Evolutionary conservation across 1,139 yeast species (phyloP), one percentile per base, ranked within the genome.

Genomic region (Nakaseomyces uthaithaninus): DNA sequence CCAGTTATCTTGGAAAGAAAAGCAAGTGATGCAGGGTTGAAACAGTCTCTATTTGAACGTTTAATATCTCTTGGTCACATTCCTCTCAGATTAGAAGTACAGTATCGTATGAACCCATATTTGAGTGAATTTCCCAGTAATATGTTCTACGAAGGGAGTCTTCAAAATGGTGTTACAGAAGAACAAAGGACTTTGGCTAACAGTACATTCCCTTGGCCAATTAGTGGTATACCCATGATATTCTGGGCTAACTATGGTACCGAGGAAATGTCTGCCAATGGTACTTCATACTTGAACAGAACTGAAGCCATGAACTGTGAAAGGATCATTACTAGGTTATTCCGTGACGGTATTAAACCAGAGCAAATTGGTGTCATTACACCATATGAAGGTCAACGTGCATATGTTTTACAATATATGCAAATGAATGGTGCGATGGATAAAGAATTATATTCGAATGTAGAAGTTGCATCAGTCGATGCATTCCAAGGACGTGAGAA

Each of bases 401-500:
- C 93, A 0, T 87, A 81, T 57, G 68, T 87, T 44, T 72, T 77
- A 11, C 91, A 81, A 54, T 83, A 83, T 59, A 77, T 89, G 87
- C 73, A 75, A 50, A 63, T 79, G 67, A 79, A 80, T 53, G 83
- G 91, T 17, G 67, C 85, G 1, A 58, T 82, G 57, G 82, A 77
- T 41, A 76, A 75, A 51, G 80, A 79, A 2, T 64, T 76, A 37
- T 86, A 86, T 59, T 62, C 71, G 40, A 77, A 74, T 39, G 83
- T 89, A 37, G 97, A 89, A 63, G 89, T 89, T 22, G 86, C 93
- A 12, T 81, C 94, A 35, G 95, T 89, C 27, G 96, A 89, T 65
- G 94, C 95, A 1, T 89, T 89, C 71, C 96, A 89, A 65, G 97
- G 97, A 37, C 75, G 96, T 49, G 97, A 89, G 61, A 89, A 89